Conservation (phyloP, 1,139 yeast species). For the Magnusiomyces fungicola region DNA sequence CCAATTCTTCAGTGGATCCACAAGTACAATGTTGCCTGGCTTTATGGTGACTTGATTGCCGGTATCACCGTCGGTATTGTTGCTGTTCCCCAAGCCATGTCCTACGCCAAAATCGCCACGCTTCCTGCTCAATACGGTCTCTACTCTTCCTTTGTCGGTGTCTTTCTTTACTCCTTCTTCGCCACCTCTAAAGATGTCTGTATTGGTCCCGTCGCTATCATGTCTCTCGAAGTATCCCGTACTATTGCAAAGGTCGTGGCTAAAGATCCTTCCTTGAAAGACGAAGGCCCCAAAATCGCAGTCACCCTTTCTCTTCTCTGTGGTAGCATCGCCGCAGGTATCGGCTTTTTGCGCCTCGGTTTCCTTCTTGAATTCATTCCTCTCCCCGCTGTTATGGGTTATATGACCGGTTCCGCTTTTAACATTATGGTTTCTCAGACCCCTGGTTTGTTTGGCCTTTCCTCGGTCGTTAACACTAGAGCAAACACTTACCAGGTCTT, state of each 20-base stretch:
- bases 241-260: slow-evolving; percentile 60
- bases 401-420: slow-evolving; percentile 92
- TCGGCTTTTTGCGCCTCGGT: slow-evolving; percentile 79
- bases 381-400: slow-evolving; percentile 87
- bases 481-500: slow-evolving; percentile 61
- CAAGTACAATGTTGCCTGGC: slow-evolving; percentile 75
- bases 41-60: slow-evolving; percentile 76
- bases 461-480: slow-evolving; percentile 60
- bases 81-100: slow-evolving; percentile 92
- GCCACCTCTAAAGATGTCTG: slow-evolving; percentile 95
- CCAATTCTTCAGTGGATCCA: slow-evolving; percentile 79
- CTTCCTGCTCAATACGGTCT: slow-evolving; percentile 78
- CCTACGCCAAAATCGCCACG: slow-evolving; percentile 83
- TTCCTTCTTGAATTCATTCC: slow-evolving; percentile 86
- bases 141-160: slow-evolving; percentile 90
- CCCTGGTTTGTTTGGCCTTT: slow-evolving; percentile 77
- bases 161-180: slow-evolving; percentile 76
- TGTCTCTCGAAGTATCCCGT: slow-evolving; percentile 81
- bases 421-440: slow-evolving; percentile 77
- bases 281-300: slow-evolving; percentile 51
- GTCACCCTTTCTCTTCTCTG: slow-evolving; percentile 72
- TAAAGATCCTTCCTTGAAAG: slow-evolving; percentile 37
- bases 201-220: slow-evolving; percentile 95
- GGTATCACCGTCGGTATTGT: slow-evolving; percentile 93
- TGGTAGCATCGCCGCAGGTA: slow-evolving; percentile 76